Evolutionary conservation across 805 yeast species (phyloP).

Genomic region (Isabelozyma pseudorhagii): DNA sequence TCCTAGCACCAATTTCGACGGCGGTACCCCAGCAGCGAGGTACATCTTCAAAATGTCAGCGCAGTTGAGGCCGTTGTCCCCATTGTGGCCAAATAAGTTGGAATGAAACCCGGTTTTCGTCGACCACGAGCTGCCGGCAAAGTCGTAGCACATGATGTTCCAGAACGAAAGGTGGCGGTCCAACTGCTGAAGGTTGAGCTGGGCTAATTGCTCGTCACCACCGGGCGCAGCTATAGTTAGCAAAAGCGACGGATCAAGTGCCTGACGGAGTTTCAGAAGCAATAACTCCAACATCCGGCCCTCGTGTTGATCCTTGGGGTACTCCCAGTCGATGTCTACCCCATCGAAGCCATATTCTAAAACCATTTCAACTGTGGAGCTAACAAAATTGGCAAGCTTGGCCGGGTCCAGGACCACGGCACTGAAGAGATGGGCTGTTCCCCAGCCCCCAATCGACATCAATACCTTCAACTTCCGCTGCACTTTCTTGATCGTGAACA

Average conservation of each 20-base stretch:
- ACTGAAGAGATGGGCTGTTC: slow-evolving; percentile 44
- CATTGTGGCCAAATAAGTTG: slow-evolving; percentile 49
- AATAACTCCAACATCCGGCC: slow-evolving; percentile 43
- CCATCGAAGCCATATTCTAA: slow-evolving; percentile 75
- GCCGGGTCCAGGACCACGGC: slow-evolving; percentile 17
- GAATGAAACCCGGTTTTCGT: slow-evolving; percentile 61
- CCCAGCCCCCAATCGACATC: slow-evolving; percentile 84
- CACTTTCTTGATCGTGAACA: slow-evolving; percentile 43
- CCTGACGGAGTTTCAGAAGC: slow-evolving; percentile 35
- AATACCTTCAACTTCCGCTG: slow-evolving; percentile 48
- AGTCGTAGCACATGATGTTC: slow-evolving; percentile 93
- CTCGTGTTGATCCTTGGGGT: slow-evolving; percentile 53
- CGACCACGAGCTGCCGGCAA: slow-evolving; percentile 72
- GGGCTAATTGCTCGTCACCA: slow-evolving; percentile 41
- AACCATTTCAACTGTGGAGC: slow-evolving; percentile 47
- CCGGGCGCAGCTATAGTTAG: slow-evolving; percentile 81
- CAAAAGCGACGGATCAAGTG: slow-evolving; percentile 36
- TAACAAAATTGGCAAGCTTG: slow-evolving; percentile 45
- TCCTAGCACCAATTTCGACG: slow-evolving; percentile 66
- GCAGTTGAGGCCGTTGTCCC: slow-evolving; percentile 42
- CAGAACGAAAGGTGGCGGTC: slow-evolving; percentile 60
- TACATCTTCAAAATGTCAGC: slow-evolving; percentile 48
- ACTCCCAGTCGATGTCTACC: slow-evolving; percentile 94
- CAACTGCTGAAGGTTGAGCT: slow-evolving; percentile 50
- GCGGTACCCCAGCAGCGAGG: slow-evolving; percentile 36